Evolutionary conservation across 768 basidiomycete species (phyloP), one percentile per base, ranked within the genome.

Genomic region (Rhizopogon vulgaris): DNA sequence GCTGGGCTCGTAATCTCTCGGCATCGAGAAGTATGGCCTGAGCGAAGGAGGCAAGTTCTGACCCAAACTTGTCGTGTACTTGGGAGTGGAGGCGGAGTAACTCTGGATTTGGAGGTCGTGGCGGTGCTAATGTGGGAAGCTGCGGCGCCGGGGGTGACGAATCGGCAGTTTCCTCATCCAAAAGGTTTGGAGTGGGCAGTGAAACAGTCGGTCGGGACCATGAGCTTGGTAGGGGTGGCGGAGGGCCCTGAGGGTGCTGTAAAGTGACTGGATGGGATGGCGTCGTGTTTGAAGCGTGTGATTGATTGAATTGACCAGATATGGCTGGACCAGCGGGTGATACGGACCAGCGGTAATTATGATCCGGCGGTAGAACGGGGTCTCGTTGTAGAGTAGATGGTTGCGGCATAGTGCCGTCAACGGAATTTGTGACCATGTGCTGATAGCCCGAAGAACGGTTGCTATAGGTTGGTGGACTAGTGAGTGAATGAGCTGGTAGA

Each of bases 41-140:
- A 10, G 83, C 71, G 25, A 94, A 71, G n/a, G 87, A 82, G 46
- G 79, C 76, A 48, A 92, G 74, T 63, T 91, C 84, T 49, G 83
- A 76, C 41, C 76, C 70, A 40, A 99, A 65, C 64, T 87, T 90
- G 38, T 80, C 77, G 64, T 91, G 85, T 38, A 96, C 80, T 59
- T 80, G 79, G 11, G 78, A 73, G 55, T 95, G 91, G 18, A 97
- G 75, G 17, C 78, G 80, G 53, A 96, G 76, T 12, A 96, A 77
- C 63, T 95, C 91, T 47, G 92, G 93, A 70, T 95, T 93, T 4
- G 87, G 89, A 17, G 91, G 92, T 25, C 90, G 85, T 38, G 85
- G 87, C 53, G 91, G 91, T 45, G 80, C 77, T 25, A 69, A 62
- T 12, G 62, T 62, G 3, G 63, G 38, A 41, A 57, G 45, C 32